Base-by-base conservation (phyloP, 352 stramenopile species). In the Phytophthora colocasiae region DNA sequence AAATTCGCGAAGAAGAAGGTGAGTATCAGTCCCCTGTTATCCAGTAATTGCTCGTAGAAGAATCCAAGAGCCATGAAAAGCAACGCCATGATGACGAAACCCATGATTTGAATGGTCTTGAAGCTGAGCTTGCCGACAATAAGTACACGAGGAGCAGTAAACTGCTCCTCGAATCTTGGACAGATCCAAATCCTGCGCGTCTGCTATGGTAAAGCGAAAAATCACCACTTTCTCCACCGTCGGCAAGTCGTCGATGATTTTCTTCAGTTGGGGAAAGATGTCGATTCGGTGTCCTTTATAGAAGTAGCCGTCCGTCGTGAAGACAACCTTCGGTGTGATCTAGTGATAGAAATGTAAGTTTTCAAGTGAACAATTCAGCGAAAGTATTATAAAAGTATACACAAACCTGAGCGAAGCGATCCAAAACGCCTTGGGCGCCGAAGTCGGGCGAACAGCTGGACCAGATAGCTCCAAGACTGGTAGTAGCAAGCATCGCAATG, bases 1-100 rank as follows among this genome's bases (percentile, higher is more conserved):
- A 93, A 96, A 66, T 96, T 95, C 22, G 85, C 93, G 60, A 96
- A 96, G 76, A 95, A 95, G 52, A 95, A 95, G 8, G 85, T 95
- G 38, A 92, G 71, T 53, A 91, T 54, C n/a, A 85, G 34, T 14
- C 64, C 58, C 17, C 80, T 76, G 46, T 73, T 75, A 24, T 66
- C 44, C 46, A 87, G 38, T 3, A 94, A 49, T 43, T 77, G 66
- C 8, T 75, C 61, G 54, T 93, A 93, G 32, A 83, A 82, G 14
- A 77, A 34, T 6, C 89, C 80, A 10, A 92, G 62, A 9, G 58
- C 39, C 12, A 87, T 51, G 53, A 97, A 97, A 36, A 96, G 47
- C 31, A 90, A 38, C 14, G 74, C 78, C 77, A 93, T 91, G 32
- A 84, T 44, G 14, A 75, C 49, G 55, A 97, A 97, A 15, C 89